Percentiles rank a stretch among this genome's conserved stretches.
These are phyloP conservation scores for Diaporthe caulivora DNA, from an alignment of 2,329 filamentous ascomycete species.

Conservation along the genomic window DNA sequence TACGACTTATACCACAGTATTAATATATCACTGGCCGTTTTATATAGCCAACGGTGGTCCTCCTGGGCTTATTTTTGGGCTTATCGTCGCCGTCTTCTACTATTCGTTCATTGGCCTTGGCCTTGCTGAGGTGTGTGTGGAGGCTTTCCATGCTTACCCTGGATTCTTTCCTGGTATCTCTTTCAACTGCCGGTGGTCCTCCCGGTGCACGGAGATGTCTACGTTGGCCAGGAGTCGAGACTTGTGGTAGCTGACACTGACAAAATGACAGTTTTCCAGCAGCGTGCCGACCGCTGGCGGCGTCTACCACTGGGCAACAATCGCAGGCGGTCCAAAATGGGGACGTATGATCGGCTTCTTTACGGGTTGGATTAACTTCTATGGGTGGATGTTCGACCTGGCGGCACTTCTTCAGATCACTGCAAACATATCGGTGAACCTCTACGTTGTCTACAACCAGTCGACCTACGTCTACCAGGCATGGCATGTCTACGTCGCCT, in stretches of 20 bases:
- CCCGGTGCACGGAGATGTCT: background rate
- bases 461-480: constrained; percentile 60
- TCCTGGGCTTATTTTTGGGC: constrained; percentile 56
- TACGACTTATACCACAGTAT: constrained; percentile 16
- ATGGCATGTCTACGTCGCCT: constrained; percentile 72
- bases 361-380: constrained; percentile 65
- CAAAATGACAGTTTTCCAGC: constrained; percentile 64
- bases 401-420: constrained; percentile 70
- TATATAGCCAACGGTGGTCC: constrained; percentile 55
- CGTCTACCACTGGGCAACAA: constrained; percentile 72
- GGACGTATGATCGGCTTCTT: constrained; percentile 65
- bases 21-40: constrained; percentile 16
- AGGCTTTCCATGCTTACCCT: constrained; percentile 2
- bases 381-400: constrained; percentile 73
- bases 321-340: constrained; percentile 67
- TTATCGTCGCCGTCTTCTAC: constrained; percentile 57
- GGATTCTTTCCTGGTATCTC: constrained; percentile 32
- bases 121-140: constrained; percentile 52
- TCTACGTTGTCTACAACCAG: constrained; percentile 71
- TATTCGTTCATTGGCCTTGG: constrained; percentile 57
- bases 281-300: constrained; percentile 70
- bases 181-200: background rate
- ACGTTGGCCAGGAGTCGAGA: background rate
- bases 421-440: constrained; percentile 69
- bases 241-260: constrained; percentile 50